A percentile compares a stretch with the other conserved stretches of the same genome.
Evolutionary conservation across 768 basidiomycete genomes (phyloP).

Genomic region (Collybiopsis luxurians): DNA sequence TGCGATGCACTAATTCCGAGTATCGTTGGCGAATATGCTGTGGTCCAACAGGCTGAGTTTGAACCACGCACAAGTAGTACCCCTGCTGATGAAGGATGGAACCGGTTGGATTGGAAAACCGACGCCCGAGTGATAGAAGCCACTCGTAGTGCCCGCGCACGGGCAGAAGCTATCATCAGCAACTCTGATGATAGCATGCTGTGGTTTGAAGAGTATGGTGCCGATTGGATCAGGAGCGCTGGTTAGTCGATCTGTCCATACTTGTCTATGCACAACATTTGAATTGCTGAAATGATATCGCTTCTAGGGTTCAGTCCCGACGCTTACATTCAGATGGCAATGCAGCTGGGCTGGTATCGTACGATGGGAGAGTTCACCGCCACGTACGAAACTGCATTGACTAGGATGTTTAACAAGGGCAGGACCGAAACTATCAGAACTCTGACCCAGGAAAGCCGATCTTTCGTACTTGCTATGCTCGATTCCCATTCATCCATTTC

Average conservation of each 20-base stretch:
- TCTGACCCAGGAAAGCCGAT: slow-evolving; percentile 67
- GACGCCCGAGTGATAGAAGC: slow-evolving; percentile 58
- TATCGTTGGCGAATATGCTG: slow-evolving; percentile 79
- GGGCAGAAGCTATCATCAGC: slow-evolving; percentile 57
- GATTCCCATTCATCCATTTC: slow-evolving; percentile 48
- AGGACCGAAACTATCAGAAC: slow-evolving; percentile 89
- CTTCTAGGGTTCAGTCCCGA: slow-evolving; percentile 67
- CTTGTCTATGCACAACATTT: neutral
- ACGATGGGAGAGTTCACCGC: slow-evolving; percentile 76
- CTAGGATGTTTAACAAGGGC: slow-evolving; percentile 81
- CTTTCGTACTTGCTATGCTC: slow-evolving; percentile 75
- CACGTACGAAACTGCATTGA: slow-evolving; percentile 91
- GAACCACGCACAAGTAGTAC: slow-evolving; percentile 31
- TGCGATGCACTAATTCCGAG: slow-evolving; percentile 90
- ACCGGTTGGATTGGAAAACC: slow-evolving; percentile 70
- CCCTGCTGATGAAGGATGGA: slow-evolving; percentile 36
- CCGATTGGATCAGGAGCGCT: slow-evolving; percentile 78
- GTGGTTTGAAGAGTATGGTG: slow-evolving; percentile 80
- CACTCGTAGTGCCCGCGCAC: slow-evolving; percentile 53
- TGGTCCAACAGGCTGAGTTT: slow-evolving; percentile 64
- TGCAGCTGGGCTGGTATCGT: slow-evolving; percentile 90
- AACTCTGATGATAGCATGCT: slow-evolving; percentile 85
- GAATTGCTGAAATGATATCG: neutral
- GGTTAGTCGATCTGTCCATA: slow-evolving; percentile 63
- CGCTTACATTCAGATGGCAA: slow-evolving; percentile 85